phyloP scores from a whole-genome alignment of 305 asterid genomes.

The Fraxinus floribunda region DNA sequence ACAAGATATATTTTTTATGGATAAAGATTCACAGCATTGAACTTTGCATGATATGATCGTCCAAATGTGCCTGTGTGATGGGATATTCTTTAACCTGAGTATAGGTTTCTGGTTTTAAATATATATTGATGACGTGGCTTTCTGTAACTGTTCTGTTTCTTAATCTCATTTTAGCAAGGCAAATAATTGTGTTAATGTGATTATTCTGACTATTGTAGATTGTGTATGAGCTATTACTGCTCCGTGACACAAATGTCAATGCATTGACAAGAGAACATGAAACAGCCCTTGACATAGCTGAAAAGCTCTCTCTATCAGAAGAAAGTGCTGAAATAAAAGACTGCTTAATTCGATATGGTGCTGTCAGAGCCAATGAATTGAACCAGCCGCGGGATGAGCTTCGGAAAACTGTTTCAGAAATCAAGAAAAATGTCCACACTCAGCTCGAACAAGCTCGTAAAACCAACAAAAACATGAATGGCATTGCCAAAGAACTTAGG shows the following conservation, averaged over 20 bases:
- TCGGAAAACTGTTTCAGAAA: slow-evolving; percentile 71
- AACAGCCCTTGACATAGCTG: slow-evolving; percentile 88
- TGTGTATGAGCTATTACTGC: slow-evolving; percentile 59
- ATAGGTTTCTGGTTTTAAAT: not conserved
- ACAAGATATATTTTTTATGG: not conserved
- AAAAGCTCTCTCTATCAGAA: slow-evolving; percentile 73
- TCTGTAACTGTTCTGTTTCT: not conserved
- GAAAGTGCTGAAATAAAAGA: slow-evolving; percentile 71
- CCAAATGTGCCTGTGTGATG: not conserved
- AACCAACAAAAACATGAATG: slow-evolving; percentile 71
- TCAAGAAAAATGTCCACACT: slow-evolving; percentile 72
- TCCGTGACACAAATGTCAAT: slow-evolving; percentile 76
- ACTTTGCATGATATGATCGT: not conserved
- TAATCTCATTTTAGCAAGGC: not conserved
- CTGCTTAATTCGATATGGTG: slow-evolving; percentile 61
- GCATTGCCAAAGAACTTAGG: slow-evolving; percentile 86
- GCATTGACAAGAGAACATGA: slow-evolving; percentile 77
- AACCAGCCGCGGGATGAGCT: slow-evolving; percentile 90
- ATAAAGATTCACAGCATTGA: not conserved
- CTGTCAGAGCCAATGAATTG: slow-evolving; percentile 70
- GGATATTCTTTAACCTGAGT: not conserved
- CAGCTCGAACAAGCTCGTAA: slow-evolving; percentile 85
- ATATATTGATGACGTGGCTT: not conserved
- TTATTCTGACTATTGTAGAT: slow-evolving; percentile 46
- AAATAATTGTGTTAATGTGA: not conserved